Base-by-base conservation (phyloP, 805 yeast genomes). In the Ogataea chonburiensis region DNA sequence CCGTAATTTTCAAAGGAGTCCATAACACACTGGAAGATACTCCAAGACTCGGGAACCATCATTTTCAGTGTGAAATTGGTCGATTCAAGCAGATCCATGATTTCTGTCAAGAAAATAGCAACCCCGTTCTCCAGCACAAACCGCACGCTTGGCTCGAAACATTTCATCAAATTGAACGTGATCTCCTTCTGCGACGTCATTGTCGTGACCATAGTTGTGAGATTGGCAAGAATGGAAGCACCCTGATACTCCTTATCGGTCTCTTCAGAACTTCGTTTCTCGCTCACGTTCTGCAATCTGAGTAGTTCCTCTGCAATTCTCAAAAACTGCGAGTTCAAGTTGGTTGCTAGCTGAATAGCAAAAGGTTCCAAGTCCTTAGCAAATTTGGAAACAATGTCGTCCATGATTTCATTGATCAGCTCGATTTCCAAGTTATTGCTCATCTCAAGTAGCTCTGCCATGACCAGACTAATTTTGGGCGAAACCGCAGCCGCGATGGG, bases 331-430 rank as follows among this genome's bases (percentile, higher is more conserved):
- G 77, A 77, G 11, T 81, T 80, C 49, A 83, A 64, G 53, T 79
- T 74, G 3, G 56, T 55, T 18, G 82, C 74, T 37, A 84, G 61
- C 40, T 82, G 81, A n/a, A 77, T 68, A 24, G 95, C 91, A 59
- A 86, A 91, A 12, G 98, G 98, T 43, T 88, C 89, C 43, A 91
- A 68, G 60, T 89, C 93, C 46, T 79, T 81, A 5, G 93, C 71
- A 63, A 83, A 93, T 46, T 76, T 78, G 49, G 87, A 93, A 11
- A 91, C 97, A 52, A 93, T 80, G 47, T 86, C 95, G 64, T 91
- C 97, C 86, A 91, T 86, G 5, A 91, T 93, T 16, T 82, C 83
- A 28, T 88, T 77, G 18, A 91, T 72, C 3, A 87, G 73, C 53
- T 93, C 98, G 33, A 84, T 76, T 53, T 91, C 97, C 43, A 86